These are phyloP conservation scores for Lentinula guzmanii DNA, from an alignment of 768 basidiomycete genomes.

Conservation along the genomic window DNA sequence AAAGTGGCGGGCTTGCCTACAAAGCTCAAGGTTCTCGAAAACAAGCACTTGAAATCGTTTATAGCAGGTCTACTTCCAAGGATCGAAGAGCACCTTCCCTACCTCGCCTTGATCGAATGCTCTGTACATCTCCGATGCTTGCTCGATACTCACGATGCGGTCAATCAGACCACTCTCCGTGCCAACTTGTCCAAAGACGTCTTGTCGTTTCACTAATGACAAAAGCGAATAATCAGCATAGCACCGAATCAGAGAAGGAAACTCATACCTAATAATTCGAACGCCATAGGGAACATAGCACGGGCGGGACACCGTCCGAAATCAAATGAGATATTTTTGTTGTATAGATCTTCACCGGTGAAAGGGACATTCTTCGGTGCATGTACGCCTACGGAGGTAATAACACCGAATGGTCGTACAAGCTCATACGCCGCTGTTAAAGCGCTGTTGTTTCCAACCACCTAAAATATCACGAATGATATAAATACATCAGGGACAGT, in stretches of 20 bases:
- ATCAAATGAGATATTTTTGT: slow-evolving; percentile 75
- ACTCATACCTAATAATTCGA: slow-evolving; percentile 50
- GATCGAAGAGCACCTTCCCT: slow-evolving; percentile 76
- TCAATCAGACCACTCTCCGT: slow-evolving; percentile 59
- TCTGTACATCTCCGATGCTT: slow-evolving; percentile 53
- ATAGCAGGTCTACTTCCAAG: slow-evolving; percentile 41
- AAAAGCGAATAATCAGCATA: background rate
- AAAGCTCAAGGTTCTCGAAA: too few relatives aligned
- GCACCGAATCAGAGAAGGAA: background rate
- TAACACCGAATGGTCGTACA: slow-evolving; percentile 69
- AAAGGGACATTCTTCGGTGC: slow-evolving; percentile 48
- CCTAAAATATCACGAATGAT: slow-evolving; percentile 28
- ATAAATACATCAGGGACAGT: background rate
- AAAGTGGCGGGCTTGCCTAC: too few relatives aligned
- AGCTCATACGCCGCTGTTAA: slow-evolving; percentile 62
- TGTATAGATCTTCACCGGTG: slow-evolving; percentile 52
- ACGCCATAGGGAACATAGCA: slow-evolving; percentile 68
- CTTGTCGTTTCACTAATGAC: slow-evolving; percentile 51
- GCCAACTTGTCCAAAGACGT: slow-evolving; percentile 71
- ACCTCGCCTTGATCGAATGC: slow-evolving; percentile 67
- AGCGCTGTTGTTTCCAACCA: slow-evolving; percentile 65
- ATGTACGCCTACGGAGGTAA: slow-evolving; percentile 73
- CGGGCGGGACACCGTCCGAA: slow-evolving; percentile 81
- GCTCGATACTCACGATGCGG: slow-evolving; percentile 51
- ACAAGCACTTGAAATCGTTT: too few relatives aligned